These are phyloP conservation scores for Cercospora janseana DNA, from an alignment of 2,329 filamentous ascomycete species.

Conservation along the genomic window DNA sequence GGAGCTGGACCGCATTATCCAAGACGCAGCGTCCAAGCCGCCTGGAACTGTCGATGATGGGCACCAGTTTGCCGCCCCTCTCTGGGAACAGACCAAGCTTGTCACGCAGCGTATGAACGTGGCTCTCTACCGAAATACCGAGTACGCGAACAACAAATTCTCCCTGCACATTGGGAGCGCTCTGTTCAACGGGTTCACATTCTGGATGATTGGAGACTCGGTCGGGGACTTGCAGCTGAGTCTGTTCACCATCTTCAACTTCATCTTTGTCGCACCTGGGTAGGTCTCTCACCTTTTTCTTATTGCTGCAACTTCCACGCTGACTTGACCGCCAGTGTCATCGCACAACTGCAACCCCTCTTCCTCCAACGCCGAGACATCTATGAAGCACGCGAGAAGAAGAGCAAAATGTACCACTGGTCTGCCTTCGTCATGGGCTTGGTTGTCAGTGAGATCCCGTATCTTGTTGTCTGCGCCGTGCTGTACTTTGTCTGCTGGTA, in stretches of 20 bases:
- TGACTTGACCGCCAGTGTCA: too few relatives aligned
- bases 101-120: slow-evolving; percentile 53
- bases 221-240: slow-evolving; percentile 40
- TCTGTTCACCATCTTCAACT: slow-evolving; percentile 39
- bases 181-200: slow-evolving; percentile 51
- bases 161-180: slow-evolving; percentile 53
- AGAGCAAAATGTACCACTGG: slow-evolving; percentile 73
- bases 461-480: slow-evolving; percentile 59
- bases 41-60: slow-evolving; percentile 44
- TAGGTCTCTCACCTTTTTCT: too few relatives aligned
- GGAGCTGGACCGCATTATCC: slow-evolving; percentile 45
- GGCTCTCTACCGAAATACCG: slow-evolving; percentile 62
- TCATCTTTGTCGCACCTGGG: slow-evolving; percentile 41
- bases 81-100: slow-evolving; percentile 43
- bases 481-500: slow-evolving; percentile 45
- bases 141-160: slow-evolving; percentile 66
- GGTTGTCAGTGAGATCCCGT: slow-evolving; percentile 69
- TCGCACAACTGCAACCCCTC: slow-evolving; percentile 59
- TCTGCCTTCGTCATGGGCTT: slow-evolving; percentile 68
- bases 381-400: slow-evolving; percentile 60
- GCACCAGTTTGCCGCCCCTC: slow-evolving; percentile 46
- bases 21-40: slow-evolving; percentile 38
- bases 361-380: slow-evolving; percentile 59
- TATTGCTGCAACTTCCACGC: too few relatives aligned
- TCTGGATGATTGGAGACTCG: slow-evolving; percentile 44